Base-by-base conservation (phyloP, 192 early-diverging fungal species). In the Umbelopsis vinacea region DNA sequence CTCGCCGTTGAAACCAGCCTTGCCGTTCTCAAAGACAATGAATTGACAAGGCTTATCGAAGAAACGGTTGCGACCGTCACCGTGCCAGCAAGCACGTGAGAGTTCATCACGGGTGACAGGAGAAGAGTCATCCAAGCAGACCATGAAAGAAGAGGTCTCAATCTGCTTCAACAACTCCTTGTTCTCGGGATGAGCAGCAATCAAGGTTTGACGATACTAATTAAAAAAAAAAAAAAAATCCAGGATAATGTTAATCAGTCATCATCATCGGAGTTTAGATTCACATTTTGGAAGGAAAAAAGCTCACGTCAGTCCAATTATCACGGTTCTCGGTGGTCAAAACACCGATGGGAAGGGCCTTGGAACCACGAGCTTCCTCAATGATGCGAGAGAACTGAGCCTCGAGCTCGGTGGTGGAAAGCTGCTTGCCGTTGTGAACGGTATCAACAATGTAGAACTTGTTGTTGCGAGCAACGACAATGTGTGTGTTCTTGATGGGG, bases 41-140 rank as follows among this genome's bases (percentile, higher is more conserved):
- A 99, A 97, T 85, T 99, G 96, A 69, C 95, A 84, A 47, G 94
- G 85, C 86, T 99, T 97, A 87, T 99, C 97, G 84, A 94, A 97
- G 90, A 92, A 99, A 71, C 97, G 92, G 87, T 99, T 99, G 71
- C 90, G 89, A 55, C 96, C 97, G 79, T 97, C 91, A 52, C 97
- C 97, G 72, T 95, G 94, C 97, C 96, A 99, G 85, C 91, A 95
- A 68, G 90, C 91, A 69, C 93, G 90, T 50, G 90, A 91, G 67
- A 89, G 79, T 84, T 97, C 94, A 50, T 97, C 94, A 52, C 92
- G 90, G 26, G 96, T 97, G 47, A 94, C 90, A 12, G 97, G 97
- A 45, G 80, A 84, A 3, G 87, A 84, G 78, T 93, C 92, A 78
- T 99, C 97, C 52, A 99, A 88, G 81, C 95, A 96, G 71, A 99